These are phyloP conservation scores for Yamadazyma spencermartinsiae DNA, from an alignment of 1,139 yeast species.

Conservation along the genomic window DNA sequence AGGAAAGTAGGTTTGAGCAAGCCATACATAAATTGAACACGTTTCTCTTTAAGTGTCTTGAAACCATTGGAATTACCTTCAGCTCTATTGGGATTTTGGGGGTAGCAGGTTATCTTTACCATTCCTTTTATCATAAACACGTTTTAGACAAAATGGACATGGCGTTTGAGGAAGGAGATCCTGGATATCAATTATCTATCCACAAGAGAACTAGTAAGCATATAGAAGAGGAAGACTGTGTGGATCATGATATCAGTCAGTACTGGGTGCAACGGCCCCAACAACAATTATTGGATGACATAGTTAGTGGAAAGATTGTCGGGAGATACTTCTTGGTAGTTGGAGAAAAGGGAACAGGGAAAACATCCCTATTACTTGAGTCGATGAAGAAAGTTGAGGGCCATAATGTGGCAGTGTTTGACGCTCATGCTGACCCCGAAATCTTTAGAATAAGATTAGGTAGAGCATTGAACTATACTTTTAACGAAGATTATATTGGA, in stretches of 20 bases:
- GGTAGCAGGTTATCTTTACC: slow-evolving; percentile 70
- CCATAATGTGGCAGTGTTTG: slow-evolving; percentile 66
- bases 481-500: slow-evolving; percentile 81
- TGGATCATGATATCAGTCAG: slow-evolving; percentile 23
- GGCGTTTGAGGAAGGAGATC: slow-evolving; percentile 71
- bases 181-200: slow-evolving; percentile 59
- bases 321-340: slow-evolving; percentile 74
- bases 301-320: slow-evolving; percentile 58
- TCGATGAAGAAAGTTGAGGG: slow-evolving; percentile 69
- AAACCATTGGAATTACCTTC: slow-evolving; percentile 73
- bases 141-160: slow-evolving; percentile 64
- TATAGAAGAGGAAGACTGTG: slow-evolving; percentile 23
- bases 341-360: slow-evolving; percentile 89
- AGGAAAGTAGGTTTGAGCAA: slow-evolving; percentile 14
- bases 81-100: slow-evolving; percentile 74
- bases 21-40: slow-evolving; percentile 12
- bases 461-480: slow-evolving; percentile 70
- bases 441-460: slow-evolving; percentile 77
- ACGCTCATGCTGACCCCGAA: slow-evolving; percentile 87
- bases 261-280: slow-evolving; percentile 73
- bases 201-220: slow-evolving; percentile 43
- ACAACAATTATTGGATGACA: slow-evolving; percentile 63
- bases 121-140: slow-evolving; percentile 57
- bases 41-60: slow-evolving; percentile 51
- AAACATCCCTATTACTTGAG: slow-evolving; percentile 70